These are phyloP conservation scores for Suillus weaverae DNA, from an alignment of 768 basidiomycete genomes.

Conservation along the genomic window DNA sequence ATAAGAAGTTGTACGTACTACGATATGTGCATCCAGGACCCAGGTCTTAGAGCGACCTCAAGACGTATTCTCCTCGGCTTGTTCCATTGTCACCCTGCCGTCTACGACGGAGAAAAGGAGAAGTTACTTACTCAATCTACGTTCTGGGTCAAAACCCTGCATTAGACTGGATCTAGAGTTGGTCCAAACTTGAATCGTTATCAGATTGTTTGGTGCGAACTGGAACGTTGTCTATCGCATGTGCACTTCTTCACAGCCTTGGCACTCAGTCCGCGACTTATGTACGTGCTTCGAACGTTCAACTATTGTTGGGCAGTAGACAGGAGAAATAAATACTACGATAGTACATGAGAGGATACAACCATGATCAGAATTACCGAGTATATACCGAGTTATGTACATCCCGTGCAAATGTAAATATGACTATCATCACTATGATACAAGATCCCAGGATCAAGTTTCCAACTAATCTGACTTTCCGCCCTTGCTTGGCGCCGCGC, in stretches of 20 bases:
- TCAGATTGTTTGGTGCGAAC: background rate
- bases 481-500: slow-evolving; percentile 17
- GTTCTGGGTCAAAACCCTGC: background rate
- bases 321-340: background rate
- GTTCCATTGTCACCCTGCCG: background rate
- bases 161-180: background rate
- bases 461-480: slow-evolving; percentile 22
- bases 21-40: background rate
- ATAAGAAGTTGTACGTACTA: background rate
- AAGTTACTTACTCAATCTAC: background rate
- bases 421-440: background rate
- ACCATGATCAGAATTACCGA: background rate
- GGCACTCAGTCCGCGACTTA: background rate
- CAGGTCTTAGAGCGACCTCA: background rate
- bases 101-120: background rate
- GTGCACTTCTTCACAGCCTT: no score
- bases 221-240: background rate
- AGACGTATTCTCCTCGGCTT: background rate
- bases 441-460: background rate
- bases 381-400: background rate
- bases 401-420: background rate
- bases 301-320: background rate
- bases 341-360: background rate
- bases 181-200: background rate
- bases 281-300: background rate